A percentile compares a stretch with the other conserved stretches of the same genome.
Conservation (phyloP, 352 stramenopile species). For the Phytophthora nicotianae region DNA sequence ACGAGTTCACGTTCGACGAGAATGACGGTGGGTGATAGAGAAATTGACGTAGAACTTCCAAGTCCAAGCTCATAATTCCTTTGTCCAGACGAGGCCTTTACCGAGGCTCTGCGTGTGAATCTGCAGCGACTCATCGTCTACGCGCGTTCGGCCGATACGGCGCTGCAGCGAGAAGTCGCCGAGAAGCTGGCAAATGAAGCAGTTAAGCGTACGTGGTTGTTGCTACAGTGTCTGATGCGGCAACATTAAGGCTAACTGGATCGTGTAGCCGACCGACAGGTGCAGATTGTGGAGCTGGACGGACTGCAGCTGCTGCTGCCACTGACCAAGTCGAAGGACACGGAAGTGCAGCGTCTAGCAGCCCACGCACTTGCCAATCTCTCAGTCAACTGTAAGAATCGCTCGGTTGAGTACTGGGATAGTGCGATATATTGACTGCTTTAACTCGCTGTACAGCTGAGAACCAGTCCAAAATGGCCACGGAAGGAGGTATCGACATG, state of each 20-base stretch:
- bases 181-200: slow-evolving; percentile 96
- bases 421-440: neutral
- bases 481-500: slow-evolving; percentile 94
- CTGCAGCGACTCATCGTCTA: slow-evolving; percentile 93
- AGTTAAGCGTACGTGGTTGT: slow-evolving; percentile 82
- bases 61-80: neutral
- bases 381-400: slow-evolving; percentile 88
- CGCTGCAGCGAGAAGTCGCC: slow-evolving; percentile 91
- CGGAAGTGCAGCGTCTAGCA: slow-evolving; percentile 92
- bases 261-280: slow-evolving; percentile 86
- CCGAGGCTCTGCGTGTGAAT: slow-evolving; percentile 87
- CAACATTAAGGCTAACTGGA: neutral
- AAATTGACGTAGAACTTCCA: neutral
- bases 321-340: slow-evolving; percentile 92
- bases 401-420: neutral
- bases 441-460: slow-evolving; percentile 62
- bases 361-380: slow-evolving; percentile 95
- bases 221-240: neutral
- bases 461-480: slow-evolving; percentile 94
- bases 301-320: slow-evolving; percentile 93
- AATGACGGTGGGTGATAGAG: slow-evolving; percentile 38
- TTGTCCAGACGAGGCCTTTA: slow-evolving; percentile 84
- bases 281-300: slow-evolving; percentile 94
- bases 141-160: slow-evolving; percentile 90
- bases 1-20: slow-evolving; percentile 85